A percentile compares a stretch with the other conserved stretches of the same genome.
phyloP scores from a whole-genome alignment of 2,329 filamentous ascomycete species.

The Coniella lustricola region DNA sequence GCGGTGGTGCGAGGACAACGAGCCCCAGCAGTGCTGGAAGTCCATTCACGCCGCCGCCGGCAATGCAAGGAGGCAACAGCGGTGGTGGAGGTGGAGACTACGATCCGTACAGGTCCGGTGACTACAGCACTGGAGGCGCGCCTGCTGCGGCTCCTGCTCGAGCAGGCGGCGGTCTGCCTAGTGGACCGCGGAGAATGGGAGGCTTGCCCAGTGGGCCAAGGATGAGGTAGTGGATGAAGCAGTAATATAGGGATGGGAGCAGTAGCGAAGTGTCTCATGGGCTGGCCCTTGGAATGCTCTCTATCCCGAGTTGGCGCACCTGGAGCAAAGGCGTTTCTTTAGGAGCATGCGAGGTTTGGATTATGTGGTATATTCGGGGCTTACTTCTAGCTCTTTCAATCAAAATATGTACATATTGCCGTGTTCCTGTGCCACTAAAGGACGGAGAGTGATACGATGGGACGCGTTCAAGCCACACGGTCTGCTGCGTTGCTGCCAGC shows the following conservation, averaged over 20 bases:
- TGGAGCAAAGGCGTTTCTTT: background rate
- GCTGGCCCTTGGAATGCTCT: background rate
- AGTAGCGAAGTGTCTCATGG: background rate
- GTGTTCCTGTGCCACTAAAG: background rate
- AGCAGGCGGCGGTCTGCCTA: conserved; percentile 34
- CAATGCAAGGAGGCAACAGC: conserved; percentile 18
- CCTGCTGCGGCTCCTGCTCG: conserved; percentile 29
- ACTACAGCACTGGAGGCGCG: conserved; percentile 23
- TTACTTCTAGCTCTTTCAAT: background rate
- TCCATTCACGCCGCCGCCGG: conserved; percentile 40
- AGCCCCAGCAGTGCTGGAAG: conserved; percentile 40
- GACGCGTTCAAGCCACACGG: too few relatives aligned
- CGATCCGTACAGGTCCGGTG: conserved; percentile 2
- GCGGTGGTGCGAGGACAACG: conserved; percentile 49
- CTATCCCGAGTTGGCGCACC: background rate
- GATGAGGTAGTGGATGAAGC: conserved; percentile 28
- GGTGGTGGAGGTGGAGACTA: conserved; percentile 20
- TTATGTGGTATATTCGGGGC: background rate
- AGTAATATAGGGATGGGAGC: background rate
- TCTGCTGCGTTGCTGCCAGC: too few relatives aligned
- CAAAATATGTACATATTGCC: background rate
- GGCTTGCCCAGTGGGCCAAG: conserved; percentile 30
- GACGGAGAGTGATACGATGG: too few relatives aligned
- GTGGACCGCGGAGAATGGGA: conserved; percentile 33
- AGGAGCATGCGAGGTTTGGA: conserved; percentile 1